These are phyloP conservation scores for Hibiscus mutabilis DNA, from an alignment of 345 rosid genomes.

Conservation along the genomic window DNA sequence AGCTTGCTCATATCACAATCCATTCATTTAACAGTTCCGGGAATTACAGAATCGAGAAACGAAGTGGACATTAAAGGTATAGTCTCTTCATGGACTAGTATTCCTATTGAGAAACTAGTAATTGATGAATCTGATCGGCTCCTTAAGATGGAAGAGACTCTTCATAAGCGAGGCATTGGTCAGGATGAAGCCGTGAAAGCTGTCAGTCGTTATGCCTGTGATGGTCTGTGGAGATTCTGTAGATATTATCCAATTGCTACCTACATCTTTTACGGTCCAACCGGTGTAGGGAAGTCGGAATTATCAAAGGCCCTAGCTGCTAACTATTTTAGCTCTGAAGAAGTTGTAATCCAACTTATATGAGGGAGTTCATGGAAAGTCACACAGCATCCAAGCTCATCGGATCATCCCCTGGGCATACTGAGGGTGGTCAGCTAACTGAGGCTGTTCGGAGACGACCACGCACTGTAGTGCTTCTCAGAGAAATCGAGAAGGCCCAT, in stretches of 20 bases:
- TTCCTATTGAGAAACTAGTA: not conserved
- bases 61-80: not conserved
- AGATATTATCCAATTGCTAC: not conserved
- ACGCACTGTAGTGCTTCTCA: not conserved
- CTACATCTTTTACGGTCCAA: not conserved
- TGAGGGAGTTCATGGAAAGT: not conserved
- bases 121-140: not conserved
- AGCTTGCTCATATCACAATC: not conserved
- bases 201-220: not conserved
- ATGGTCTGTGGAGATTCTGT: too few species aligned
- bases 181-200: not conserved
- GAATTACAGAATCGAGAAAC: not conserved
- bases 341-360: not conserved
- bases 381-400: not conserved
- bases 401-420: not conserved
- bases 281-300: too few species aligned
- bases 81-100: not conserved
- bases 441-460: not conserved
- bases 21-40: not conserved
- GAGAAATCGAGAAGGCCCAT: not conserved
- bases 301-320: too few species aligned
- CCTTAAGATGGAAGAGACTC: not conserved
- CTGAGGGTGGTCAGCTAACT: too few species aligned
- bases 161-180: not conserved
- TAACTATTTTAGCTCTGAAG: not conserved